These are phyloP conservation scores for Fusarium concolor DNA, from an alignment of 2,329 filamentous ascomycete genomes.

Conservation along the genomic window DNA sequence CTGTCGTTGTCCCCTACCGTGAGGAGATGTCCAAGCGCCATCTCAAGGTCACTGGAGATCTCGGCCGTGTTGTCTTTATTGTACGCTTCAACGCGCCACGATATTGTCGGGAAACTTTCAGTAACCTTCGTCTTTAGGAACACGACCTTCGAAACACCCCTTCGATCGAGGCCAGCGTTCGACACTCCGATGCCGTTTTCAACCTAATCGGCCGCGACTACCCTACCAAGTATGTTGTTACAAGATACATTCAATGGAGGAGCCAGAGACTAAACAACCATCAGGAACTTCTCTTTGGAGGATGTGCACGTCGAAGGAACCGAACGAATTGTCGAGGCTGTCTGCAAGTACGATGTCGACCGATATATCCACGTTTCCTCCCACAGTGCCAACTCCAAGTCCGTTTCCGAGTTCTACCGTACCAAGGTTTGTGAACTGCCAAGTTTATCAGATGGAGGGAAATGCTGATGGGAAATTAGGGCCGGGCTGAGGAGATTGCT, in stretches of 20 bases:
- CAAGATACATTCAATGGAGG: neutral
- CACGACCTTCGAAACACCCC: conserved; percentile 94
- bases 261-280: conserved; percentile 36
- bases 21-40: conserved; percentile 99
- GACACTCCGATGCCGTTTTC: conserved; percentile 97
- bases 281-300: conserved; percentile 89
- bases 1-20: conserved; percentile 90
- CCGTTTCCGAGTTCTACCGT: conserved; percentile 87
- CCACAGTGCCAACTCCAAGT: conserved; percentile 86
- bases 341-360: conserved; percentile 98
- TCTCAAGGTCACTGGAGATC: conserved; percentile 94
- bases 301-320: conserved; percentile 95
- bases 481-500: conserved; percentile 82
- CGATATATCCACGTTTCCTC: conserved; percentile 97
- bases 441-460: neutral
- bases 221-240: conserved; percentile 80
- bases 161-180: conserved; percentile 95
- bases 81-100: conserved; percentile 58
- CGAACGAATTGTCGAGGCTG: conserved; percentile 91
- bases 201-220: conserved; percentile 96
- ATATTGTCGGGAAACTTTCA: conserved; percentile 3
- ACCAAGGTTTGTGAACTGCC: conserved; percentile 75
- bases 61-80: conserved; percentile 89
- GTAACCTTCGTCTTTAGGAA: conserved; percentile 68
- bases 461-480: conserved; percentile 60